A percentile compares a stretch with the other conserved stretches of the same genome.
phyloP scores from a whole-genome alignment of 2,329 filamentous ascomycete species.

The Ophiostoma populinum region DNA sequence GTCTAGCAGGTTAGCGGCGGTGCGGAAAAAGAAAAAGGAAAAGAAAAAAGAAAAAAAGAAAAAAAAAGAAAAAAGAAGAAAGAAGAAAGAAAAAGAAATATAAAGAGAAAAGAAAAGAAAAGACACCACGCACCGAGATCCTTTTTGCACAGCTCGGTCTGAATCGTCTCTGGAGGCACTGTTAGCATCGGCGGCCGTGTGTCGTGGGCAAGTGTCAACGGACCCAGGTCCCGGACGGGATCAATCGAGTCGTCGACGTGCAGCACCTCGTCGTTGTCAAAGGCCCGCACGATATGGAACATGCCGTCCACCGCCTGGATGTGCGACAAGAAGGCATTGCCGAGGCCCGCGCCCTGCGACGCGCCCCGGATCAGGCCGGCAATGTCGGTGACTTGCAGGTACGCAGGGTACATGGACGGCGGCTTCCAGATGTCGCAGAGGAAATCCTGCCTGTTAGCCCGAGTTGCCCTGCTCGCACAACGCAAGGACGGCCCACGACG shows the following conservation, averaged over 20 bases:
- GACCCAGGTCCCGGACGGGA: constrained; percentile 24
- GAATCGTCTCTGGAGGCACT: constrained; percentile 19
- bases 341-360: constrained; percentile 25
- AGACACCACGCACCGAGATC: constrained; percentile 16
- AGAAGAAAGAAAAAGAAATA: neutral
- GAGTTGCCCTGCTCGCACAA: no score
- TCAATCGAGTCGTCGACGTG: constrained; percentile 30
- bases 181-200: constrained; percentile 2
- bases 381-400: constrained; percentile 28
- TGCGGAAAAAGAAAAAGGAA: no score
- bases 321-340: constrained; percentile 27
- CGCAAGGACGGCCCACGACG: no score
- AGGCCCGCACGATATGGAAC: constrained; percentile 28
- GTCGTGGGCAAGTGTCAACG: constrained; percentile 9
- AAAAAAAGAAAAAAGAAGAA: no score
- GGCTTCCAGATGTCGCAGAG: constrained; percentile 28
- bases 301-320: constrained; percentile 29
- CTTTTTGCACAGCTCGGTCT: constrained; percentile 24
- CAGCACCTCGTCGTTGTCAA: constrained; percentile 27
- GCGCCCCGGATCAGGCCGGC: constrained; percentile 28
- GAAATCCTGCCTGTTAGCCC: constrained; percentile 19
- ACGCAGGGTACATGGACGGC: constrained; percentile 26
- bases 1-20: constrained; percentile 15
- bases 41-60: no score
- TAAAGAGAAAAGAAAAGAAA: neutral